Evolutionary conservation across 2,329 filamentous ascomycete species (phyloP), one percentile per base, ranked within the genome.

Genomic region (Tricladium varicosporioides): DNA sequence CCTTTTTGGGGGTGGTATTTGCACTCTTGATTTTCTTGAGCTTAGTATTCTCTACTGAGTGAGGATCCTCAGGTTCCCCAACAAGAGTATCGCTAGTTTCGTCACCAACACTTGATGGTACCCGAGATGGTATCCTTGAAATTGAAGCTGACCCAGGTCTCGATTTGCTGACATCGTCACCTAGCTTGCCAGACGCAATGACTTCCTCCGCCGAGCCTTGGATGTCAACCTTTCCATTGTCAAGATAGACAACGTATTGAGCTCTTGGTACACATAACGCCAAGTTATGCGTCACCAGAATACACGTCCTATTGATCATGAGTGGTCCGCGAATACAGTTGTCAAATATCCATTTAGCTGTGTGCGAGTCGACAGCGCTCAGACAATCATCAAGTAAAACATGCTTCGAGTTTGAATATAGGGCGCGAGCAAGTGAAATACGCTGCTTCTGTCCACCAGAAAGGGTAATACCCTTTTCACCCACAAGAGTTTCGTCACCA

Each of bases 361-460:
- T 97, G 67, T 99, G 94, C 2, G 94, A 95, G 72, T 99, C 94
- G 33, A 99, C 94, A 27, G 94, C 94, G 69, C 92, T 97, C 45
- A 99, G 80, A 62, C 95, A 96, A 72, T 99, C 94, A 69, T 99
- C 94, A 50, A 99, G 80, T 10, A 99, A 81, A 14, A 99, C 76
- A 72, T 97, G 93, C 53, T 87, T 88, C 5, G 92, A 95, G 73
- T 91, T 93, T 63, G 91, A 96, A 74, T 99, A 99, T n/a, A 99
- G 81, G 1, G 94, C 94, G 64, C 94, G 87, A n/a, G 94, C 94
- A 46, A 99, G 81, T 13, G 93, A 97, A 51, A 99, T 97, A 57
- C 94, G 87, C 73, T 99, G 94, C 75, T 97, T 97, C 74, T 99
- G 94, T 5, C 94, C 94, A 62, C 94, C 94, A 5, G 94, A 99